Conservation (phyloP, 2,329 filamentous ascomycete species). For the Westerdykella sp. region DNA sequence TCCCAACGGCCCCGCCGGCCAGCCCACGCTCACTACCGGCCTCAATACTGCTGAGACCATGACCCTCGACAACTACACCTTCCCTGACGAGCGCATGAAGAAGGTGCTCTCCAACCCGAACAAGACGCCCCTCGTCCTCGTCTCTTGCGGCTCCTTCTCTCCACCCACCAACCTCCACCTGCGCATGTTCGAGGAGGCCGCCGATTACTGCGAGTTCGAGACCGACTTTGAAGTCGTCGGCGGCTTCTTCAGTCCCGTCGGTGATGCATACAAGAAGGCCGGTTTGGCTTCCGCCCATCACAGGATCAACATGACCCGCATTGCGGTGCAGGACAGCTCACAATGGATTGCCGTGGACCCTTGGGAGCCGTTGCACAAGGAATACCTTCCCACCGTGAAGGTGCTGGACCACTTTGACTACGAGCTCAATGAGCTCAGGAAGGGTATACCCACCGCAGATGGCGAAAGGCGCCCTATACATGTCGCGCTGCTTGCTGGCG, state of each 20-base stretch:
- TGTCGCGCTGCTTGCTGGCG: slow-evolving; percentile 75
- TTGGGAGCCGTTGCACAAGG: slow-evolving; percentile 72
- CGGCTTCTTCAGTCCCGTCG: slow-evolving; percentile 76
- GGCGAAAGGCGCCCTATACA: slow-evolving; percentile 63
- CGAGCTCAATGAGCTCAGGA: slow-evolving; percentile 74
- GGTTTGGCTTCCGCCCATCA: slow-evolving; percentile 68
- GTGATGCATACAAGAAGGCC: slow-evolving; percentile 71
- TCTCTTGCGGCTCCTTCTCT: slow-evolving; percentile 66
- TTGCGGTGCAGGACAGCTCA: slow-evolving; percentile 66
- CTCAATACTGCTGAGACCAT: slow-evolving; percentile 23
- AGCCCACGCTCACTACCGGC: slow-evolving; percentile 14
- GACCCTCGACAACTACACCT: slow-evolving; percentile 50
- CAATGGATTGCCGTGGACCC: slow-evolving; percentile 36
- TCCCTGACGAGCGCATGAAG: slow-evolving; percentile 56
- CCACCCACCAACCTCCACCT: slow-evolving; percentile 71
- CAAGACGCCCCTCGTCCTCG: slow-evolving; percentile 59
- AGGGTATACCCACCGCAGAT: slow-evolving; percentile 64
- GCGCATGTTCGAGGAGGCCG: slow-evolving; percentile 83
- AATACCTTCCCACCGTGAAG: slow-evolving; percentile 82
- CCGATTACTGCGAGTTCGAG: slow-evolving; percentile 67
- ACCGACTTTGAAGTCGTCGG: slow-evolving; percentile 76
- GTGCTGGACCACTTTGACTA: slow-evolving; percentile 88
- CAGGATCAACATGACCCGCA: slow-evolving; percentile 76
- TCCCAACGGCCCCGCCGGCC: slow-evolving; percentile 7
- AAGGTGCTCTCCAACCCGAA: slow-evolving; percentile 50